Evolutionary conservation across 2,329 filamentous ascomycete genomes (phyloP).

Genomic region (Tolypocladium inflatum): DNA sequence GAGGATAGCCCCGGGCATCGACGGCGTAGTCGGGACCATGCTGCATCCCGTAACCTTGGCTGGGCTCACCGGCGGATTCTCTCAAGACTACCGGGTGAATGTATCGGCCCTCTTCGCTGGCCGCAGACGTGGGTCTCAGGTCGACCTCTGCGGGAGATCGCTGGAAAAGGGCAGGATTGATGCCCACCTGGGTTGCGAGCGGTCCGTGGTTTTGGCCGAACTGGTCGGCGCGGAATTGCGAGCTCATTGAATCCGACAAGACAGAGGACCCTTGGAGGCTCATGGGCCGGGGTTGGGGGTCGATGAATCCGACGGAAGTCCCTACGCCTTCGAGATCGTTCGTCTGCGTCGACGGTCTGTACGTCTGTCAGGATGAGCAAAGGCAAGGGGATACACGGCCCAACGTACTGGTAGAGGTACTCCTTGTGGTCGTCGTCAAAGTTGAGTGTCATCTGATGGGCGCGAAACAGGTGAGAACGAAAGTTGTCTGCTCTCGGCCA

Average conservation of each 20-base stretch:
- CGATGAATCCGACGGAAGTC: slow-evolving; percentile 12
- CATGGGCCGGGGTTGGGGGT: slow-evolving; percentile 6
- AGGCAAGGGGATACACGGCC: neutral
- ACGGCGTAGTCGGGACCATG: neutral
- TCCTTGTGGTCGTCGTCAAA: slow-evolving; percentile 27
- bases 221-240: neutral
- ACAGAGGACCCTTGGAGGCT: slow-evolving; percentile 8
- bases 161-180: neutral
- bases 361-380: neutral
- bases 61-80: neutral
- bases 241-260: neutral
- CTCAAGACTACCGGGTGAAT: neutral
- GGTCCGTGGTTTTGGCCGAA: neutral
- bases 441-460: slow-evolving; percentile 41
- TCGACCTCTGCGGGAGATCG: neutral
- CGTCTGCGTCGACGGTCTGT: neutral
- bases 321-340: slow-evolving; percentile 12
- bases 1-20: neutral
- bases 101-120: neutral
- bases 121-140: neutral
- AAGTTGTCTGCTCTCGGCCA: slow-evolving; percentile 88
- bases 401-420: slow-evolving; percentile 17
- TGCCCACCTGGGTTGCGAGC: neutral
- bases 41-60: neutral
- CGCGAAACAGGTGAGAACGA: slow-evolving; percentile 62